phyloP scores from a whole-genome alignment of 2,329 filamentous ascomycete species.

The Moelleriella libera region DNA sequence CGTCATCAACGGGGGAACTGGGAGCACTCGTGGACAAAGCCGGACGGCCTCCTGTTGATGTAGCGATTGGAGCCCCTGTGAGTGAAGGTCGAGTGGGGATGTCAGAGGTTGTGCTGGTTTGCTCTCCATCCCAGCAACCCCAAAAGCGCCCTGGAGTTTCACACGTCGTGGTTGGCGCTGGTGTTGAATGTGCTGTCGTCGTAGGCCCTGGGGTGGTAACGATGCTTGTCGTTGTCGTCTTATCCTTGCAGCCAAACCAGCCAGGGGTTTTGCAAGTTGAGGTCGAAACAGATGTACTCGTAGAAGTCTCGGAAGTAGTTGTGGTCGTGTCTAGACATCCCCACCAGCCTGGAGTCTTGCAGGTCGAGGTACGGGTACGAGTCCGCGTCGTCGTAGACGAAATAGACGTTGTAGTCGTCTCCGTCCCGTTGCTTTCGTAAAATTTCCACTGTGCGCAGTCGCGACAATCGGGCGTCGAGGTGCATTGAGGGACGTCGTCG shows the following conservation, averaged over 20 bases:
- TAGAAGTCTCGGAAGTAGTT: conserved; percentile 24
- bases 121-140: conserved; percentile 26
- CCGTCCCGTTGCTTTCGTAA: conserved; percentile 81
- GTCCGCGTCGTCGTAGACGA: conserved; percentile 43
- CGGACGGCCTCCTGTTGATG: conserved; percentile 1
- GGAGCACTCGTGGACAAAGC: too few relatives aligned
- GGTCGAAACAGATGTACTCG: conserved; percentile 27
- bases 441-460: conserved; percentile 94
- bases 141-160: conserved; percentile 40
- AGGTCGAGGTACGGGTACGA: conserved; percentile 72
- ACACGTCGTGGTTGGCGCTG: conserved; percentile 22
- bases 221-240: conserved; percentile 15
- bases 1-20: too few relatives aligned
- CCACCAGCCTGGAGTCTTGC: conserved; percentile 89
- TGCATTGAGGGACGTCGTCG: conserved; percentile 64
- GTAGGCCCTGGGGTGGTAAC: conserved; percentile 12
- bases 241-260: conserved; percentile 52
- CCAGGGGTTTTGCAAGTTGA: conserved; percentile 47
- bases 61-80: conserved; percentile 15
- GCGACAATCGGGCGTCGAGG: conserved; percentile 62
- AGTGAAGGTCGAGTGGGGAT: conserved; percentile 9
- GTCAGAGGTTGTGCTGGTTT: background rate
- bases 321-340: conserved; percentile 58
- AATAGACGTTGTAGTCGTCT: conserved; percentile 51
- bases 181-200: conserved; percentile 8